phyloP scores from a whole-genome alignment of 2,329 filamentous ascomycete genomes.

The Parascedosporium putredinis region DNA sequence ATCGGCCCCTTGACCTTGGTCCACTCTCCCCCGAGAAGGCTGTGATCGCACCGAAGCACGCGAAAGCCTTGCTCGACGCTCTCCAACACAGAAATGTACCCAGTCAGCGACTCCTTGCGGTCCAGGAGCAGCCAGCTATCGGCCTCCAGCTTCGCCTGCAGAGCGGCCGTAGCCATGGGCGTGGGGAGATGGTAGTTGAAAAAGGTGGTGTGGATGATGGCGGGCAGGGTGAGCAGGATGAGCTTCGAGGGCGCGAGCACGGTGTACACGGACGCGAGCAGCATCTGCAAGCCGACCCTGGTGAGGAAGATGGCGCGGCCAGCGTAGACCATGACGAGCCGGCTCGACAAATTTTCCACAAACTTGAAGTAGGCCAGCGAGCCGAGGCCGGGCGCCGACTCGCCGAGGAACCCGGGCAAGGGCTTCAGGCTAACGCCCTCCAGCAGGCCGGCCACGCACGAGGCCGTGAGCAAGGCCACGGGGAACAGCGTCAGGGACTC shows the following conservation, averaged over 20 bases:
- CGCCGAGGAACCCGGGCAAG: slow-evolving; percentile 46
- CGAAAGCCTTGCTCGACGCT: slow-evolving; percentile 61
- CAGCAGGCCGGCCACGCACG: slow-evolving; percentile 53
- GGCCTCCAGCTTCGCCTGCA: slow-evolving; percentile 56
- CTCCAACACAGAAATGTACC: slow-evolving; percentile 86
- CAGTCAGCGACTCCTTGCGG: slow-evolving; percentile 75
- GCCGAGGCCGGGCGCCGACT: slow-evolving; percentile 54
- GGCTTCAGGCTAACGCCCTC: slow-evolving; percentile 48
- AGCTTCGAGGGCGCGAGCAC: slow-evolving; percentile 58
- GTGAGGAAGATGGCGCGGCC: slow-evolving; percentile 56
- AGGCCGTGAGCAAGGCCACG: slow-evolving; percentile 51
- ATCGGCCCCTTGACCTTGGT: slow-evolving; percentile 40
- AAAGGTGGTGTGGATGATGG: slow-evolving; percentile 58
- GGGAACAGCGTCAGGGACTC: slow-evolving; percentile 66
- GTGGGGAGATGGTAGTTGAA: slow-evolving; percentile 66
- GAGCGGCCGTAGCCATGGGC: slow-evolving; percentile 42
- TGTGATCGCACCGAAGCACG: slow-evolving; percentile 87
- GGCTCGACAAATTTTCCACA: slow-evolving; percentile 29
- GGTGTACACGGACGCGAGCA: slow-evolving; percentile 55
- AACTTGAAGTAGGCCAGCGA: slow-evolving; percentile 56
- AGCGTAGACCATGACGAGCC: slow-evolving; percentile 37
- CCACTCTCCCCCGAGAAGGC: slow-evolving; percentile 89
- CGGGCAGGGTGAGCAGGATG: slow-evolving; percentile 57
- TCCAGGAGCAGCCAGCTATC: slow-evolving; percentile 69
- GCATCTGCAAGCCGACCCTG: slow-evolving; percentile 60